Evolutionary conservation across 306 rosid species (phyloP).

Genomic region (Cucurbita maxima): DNA sequence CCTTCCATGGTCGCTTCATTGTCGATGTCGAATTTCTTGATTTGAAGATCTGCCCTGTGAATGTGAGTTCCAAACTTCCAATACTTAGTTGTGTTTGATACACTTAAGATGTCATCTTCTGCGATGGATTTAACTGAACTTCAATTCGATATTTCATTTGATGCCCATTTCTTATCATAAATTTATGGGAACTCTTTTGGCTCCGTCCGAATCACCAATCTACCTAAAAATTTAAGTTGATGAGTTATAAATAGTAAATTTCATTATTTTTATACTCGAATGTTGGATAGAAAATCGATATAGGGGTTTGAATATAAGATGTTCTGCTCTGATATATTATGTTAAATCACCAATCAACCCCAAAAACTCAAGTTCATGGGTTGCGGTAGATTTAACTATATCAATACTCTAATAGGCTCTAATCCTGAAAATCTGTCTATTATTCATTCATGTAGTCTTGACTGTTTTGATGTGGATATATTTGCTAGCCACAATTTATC

Average conservation of each 20-base stretch:
- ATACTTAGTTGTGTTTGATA: background rate
- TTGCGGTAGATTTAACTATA: too few species aligned
- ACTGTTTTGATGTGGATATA: background rate
- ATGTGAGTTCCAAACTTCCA: constrained; percentile 46
- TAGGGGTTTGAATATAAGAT: too few species aligned
- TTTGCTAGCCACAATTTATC: background rate
- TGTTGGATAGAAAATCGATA: too few species aligned
- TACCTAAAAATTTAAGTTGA: too few species aligned
- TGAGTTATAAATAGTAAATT: too few species aligned
- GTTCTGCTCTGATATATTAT: too few species aligned
- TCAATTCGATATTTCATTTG: background rate
- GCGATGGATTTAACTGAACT: background rate
- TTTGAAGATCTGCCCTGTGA: constrained; percentile 43
- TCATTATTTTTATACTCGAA: too few species aligned
- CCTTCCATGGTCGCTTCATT: constrained; percentile 51
- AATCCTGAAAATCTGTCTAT: background rate
- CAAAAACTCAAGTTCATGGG: too few species aligned
- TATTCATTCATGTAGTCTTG: background rate
- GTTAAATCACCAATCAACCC: too few species aligned
- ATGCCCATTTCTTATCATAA: background rate
- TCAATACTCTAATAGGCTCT: too few species aligned
- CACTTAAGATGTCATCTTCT: background rate
- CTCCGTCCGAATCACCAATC: too few species aligned
- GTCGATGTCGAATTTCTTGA: constrained; percentile 85
- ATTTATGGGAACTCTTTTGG: background rate